These are phyloP conservation scores for Melampsora larici-populina DNA, from an alignment of 1,284 basidiomycete species.

Conservation along the genomic window DNA sequence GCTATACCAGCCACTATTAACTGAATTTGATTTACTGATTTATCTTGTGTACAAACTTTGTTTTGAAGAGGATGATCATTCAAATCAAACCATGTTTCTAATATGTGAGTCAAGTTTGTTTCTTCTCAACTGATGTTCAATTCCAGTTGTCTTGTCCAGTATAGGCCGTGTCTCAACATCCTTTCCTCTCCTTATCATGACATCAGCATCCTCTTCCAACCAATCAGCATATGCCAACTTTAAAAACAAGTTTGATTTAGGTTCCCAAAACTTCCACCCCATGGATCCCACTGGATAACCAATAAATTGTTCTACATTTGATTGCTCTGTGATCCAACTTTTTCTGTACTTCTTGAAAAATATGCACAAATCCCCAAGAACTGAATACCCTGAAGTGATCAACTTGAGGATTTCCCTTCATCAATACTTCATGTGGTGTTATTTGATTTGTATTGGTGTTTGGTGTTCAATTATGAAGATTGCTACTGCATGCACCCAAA, in stretches of 20 bases:
- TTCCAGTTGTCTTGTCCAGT: not conserved
- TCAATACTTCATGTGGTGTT: slow-evolving; percentile 2
- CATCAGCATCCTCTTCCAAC: no score
- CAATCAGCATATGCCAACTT: not conserved
- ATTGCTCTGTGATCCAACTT: not conserved
- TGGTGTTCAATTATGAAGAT: slow-evolving; percentile 5
- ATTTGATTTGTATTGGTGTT: not conserved
- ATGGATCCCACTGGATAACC: not conserved
- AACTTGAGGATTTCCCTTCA: not conserved
- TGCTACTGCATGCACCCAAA: not conserved
- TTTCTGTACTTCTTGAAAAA: not conserved
- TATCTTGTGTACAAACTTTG: no score
- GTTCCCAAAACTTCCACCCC: slow-evolving; percentile 22
- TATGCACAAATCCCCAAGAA: slow-evolving; percentile 2
- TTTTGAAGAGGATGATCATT: no score
- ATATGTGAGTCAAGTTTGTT: not conserved
- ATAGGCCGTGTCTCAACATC: not conserved
- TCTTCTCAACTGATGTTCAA: not conserved
- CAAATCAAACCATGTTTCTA: not conserved
- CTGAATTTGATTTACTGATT: no score
- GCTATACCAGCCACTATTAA: not conserved
- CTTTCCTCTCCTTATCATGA: not conserved
- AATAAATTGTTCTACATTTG: not conserved
- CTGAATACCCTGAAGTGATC: slow-evolving; percentile 3
- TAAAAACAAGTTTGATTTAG: not conserved